Conservation (phyloP, 768 basidiomycete species). For the Rhodotorula paludigena region DNA sequence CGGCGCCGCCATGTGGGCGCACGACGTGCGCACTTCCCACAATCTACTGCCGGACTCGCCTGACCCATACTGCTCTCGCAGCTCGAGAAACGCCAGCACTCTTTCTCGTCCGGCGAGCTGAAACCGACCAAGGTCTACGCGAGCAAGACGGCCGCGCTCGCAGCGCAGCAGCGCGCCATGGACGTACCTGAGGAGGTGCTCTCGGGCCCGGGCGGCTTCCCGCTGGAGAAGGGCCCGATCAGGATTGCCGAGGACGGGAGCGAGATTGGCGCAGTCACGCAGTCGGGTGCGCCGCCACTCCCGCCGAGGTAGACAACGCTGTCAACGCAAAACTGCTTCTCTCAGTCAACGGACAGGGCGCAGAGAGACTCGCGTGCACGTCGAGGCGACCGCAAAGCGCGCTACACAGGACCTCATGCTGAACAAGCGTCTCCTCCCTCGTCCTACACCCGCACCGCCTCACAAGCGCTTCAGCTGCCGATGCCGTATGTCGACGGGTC, state of each 20-base stretch:
- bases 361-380: too few species aligned
- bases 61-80: background rate
- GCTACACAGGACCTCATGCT: too few species aligned
- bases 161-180: constrained; percentile 5
- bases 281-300: background rate
- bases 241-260: constrained; percentile 17
- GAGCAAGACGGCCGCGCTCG: constrained; percentile 35
- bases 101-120: constrained; percentile 26
- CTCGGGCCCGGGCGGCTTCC: constrained; percentile 34
- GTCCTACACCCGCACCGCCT: too few species aligned
- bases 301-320: background rate
- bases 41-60: background rate
- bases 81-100: constrained; percentile 43
- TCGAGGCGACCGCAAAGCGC: too few species aligned
- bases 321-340: too few species aligned
- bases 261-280: constrained; percentile 5
- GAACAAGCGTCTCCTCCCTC: too few species aligned
- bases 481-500: too few species aligned
- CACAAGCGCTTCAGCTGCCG: too few species aligned
- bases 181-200: constrained; percentile 38
- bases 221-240: constrained; percentile 29
- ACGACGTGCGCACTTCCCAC: constrained; percentile 15
- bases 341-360: too few species aligned
- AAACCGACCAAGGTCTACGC: constrained; percentile 34
- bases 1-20: constrained; percentile 41